A percentile compares a stretch with the other conserved stretches of the same genome.
Conservation (phyloP, 1,139 yeast species). For the Zygoascus meyerae region DNA sequence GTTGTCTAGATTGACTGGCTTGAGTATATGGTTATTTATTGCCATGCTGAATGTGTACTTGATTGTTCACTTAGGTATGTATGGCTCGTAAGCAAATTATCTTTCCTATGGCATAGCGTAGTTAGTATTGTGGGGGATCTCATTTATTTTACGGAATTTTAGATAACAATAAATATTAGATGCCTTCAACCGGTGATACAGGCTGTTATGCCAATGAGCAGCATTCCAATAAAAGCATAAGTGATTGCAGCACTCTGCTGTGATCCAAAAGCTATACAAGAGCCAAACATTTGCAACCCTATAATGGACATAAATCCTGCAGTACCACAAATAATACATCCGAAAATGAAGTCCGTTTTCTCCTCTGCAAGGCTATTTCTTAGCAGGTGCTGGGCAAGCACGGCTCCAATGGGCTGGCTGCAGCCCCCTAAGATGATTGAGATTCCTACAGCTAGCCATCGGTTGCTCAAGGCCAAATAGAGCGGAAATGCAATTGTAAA, state of each 20-base stretch:
- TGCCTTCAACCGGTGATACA: conserved; percentile 9
- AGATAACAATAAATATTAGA: not conserved
- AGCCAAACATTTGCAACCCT: conserved; percentile 79
- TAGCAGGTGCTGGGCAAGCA: conserved; percentile 58
- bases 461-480: conserved; percentile 60
- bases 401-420: conserved; percentile 87
- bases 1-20: conserved; percentile 45
- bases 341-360: conserved; percentile 45
- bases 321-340: conserved; percentile 62
- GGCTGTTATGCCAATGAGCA: conserved; percentile 25
- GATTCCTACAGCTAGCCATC: conserved; percentile 58
- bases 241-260: conserved; percentile 26
- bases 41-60: conserved; percentile 63
- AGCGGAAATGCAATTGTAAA: conserved; percentile 90
- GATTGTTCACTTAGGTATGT: conserved; percentile 51
- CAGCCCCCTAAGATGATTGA: conserved; percentile 71
- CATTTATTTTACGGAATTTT: not conserved
- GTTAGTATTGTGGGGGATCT: not conserved
- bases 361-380: conserved; percentile 36
- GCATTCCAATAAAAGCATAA: conserved; percentile 32
- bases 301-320: conserved; percentile 80
- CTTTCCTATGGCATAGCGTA: not conserved
- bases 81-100: not conserved
- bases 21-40: conserved; percentile 58
- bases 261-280: conserved; percentile 69